Conservation (phyloP, 495 filamentous ascomycete species). For the Aspergillus sclerotioniger region DNA sequence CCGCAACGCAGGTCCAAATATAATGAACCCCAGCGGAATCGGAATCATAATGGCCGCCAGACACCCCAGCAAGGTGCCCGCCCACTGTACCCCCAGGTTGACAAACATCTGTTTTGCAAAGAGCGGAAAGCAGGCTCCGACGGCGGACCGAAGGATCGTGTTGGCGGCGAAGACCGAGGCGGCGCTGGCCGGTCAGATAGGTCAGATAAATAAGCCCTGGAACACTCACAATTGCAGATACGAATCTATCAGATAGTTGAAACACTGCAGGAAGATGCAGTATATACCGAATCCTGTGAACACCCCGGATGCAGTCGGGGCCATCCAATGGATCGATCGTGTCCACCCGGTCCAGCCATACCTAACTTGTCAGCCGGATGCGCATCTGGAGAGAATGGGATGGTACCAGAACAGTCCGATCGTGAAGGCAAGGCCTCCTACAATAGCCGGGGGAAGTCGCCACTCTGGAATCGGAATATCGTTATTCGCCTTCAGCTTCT, state of each 20-base stretch:
- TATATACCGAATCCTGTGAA: conserved; percentile 35
- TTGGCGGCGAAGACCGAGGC: conserved; percentile 90
- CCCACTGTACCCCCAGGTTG: conserved; percentile 75
- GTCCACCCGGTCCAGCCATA: conserved; percentile 42
- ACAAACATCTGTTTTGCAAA: conserved; percentile 80
- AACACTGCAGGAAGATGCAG: conserved; percentile 39
- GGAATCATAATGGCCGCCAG: conserved; percentile 68
- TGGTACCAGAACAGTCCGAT: conserved; percentile 53
- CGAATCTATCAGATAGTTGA: conserved; percentile 42
- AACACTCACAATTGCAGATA: conserved; percentile 65
- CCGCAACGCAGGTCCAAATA: conserved; percentile 33
- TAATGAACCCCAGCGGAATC: conserved; percentile 55
- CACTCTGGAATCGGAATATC: conserved; percentile 38
- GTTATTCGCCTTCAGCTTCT: conserved; percentile 32
- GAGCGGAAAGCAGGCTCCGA: conserved; percentile 77
- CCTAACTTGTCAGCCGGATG: conserved; percentile 20
- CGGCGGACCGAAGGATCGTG: conserved; percentile 78
- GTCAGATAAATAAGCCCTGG: conserved; percentile 17
- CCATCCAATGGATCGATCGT: conserved; percentile 38
- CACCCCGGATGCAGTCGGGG: conserved; percentile 35
- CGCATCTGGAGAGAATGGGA: too few relatives aligned
- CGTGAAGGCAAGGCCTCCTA: conserved; percentile 49
- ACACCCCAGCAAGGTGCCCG: conserved; percentile 72
- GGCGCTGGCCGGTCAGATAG: conserved; percentile 43
- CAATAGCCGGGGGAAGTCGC: conserved; percentile 43